A percentile compares a stretch with the other conserved stretches of the same genome.
phyloP scores from a whole-genome alignment of 2,329 filamentous ascomycete species.

The Colletotrichum scovillei region DNA sequence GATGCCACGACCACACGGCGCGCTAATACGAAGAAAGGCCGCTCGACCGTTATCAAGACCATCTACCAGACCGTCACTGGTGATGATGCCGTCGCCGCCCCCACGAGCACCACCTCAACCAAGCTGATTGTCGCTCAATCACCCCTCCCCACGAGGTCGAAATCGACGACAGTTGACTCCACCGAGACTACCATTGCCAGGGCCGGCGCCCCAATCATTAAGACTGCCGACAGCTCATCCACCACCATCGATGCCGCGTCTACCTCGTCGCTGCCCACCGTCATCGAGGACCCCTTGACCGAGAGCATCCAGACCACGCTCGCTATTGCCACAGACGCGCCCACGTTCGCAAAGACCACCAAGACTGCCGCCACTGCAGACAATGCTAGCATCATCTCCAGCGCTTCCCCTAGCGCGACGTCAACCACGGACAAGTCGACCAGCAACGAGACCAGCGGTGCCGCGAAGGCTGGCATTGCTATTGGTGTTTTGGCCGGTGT shows the following conservation, averaged over 20 bases:
- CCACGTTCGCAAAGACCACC: constrained; percentile 43
- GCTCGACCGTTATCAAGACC: constrained; percentile 47
- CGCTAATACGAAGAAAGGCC: constrained; percentile 32
- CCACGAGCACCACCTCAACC: constrained; percentile 32
- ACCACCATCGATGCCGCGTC: constrained; percentile 10
- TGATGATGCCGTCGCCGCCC: not conserved
- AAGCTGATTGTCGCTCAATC: constrained; percentile 49
- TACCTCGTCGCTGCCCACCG: constrained; percentile 39
- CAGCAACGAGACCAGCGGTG: constrained; percentile 36
- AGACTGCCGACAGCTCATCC: constrained; percentile 21
- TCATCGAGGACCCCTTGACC: constrained; percentile 41
- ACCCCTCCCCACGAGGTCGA: constrained; percentile 8
- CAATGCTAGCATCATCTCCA: constrained; percentile 36
- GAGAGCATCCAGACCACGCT: constrained; percentile 38
- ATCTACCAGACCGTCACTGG: constrained; percentile 52
- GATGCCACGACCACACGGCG: constrained; percentile 16
- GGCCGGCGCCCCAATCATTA: constrained; percentile 15
- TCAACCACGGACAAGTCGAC: constrained; percentile 33
- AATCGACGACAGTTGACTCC: not conserved
- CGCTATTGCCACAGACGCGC: constrained; percentile 41
- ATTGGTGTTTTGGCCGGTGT: constrained; percentile 82
- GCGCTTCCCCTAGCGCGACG: constrained; percentile 38
- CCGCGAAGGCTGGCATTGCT: constrained; percentile 81
- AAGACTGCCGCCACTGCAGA: constrained; percentile 41
- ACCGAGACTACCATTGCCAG: constrained; percentile 25